Conservation (phyloP, 768 basidiomycete species). For the Russula lepida region DNA sequence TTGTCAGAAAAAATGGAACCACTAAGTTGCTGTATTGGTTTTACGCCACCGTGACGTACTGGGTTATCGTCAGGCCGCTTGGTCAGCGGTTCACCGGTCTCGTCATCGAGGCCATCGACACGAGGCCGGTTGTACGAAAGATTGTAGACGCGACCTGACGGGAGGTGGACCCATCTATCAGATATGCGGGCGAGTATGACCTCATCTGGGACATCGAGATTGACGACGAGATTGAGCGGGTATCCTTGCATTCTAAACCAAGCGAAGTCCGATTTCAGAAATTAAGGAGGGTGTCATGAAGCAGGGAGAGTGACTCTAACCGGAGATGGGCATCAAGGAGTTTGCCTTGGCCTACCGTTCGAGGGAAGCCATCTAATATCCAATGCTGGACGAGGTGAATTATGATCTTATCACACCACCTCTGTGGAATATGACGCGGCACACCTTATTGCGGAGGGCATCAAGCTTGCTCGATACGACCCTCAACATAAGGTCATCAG, state of each 20-base stretch:
- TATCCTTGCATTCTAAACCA: constrained; percentile 50
- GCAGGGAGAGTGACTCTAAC: constrained; percentile 32
- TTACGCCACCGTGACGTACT: constrained; percentile 36
- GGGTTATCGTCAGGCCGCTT: constrained; percentile 87
- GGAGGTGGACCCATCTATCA: constrained; percentile 82
- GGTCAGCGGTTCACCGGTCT: constrained; percentile 81
- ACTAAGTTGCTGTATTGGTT: no score
- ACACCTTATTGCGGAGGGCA: constrained; percentile 53
- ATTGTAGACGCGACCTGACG: constrained; percentile 88
- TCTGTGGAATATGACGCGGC: constrained; percentile 19
- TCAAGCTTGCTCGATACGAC: constrained; percentile 70
- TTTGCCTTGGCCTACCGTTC: constrained; percentile 77
- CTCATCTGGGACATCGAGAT: constrained; percentile 82
- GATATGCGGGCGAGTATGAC: constrained; percentile 81
- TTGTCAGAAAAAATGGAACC: background rate
- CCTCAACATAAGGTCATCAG: constrained; percentile 73
- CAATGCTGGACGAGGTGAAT: constrained; percentile 49
- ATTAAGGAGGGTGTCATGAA: background rate
- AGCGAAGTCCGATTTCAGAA: background rate
- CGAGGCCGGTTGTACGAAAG: constrained; percentile 79
- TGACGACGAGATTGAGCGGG: constrained; percentile 73
- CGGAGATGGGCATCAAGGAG: constrained; percentile 69
- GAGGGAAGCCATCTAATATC: constrained; percentile 91
- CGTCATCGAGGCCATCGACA: constrained; percentile 71
- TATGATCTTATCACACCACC: background rate